Evolutionary conservation across 176 grass and related monocot genomes (phyloP).

Genomic region (Oryza glaberrima): DNA sequence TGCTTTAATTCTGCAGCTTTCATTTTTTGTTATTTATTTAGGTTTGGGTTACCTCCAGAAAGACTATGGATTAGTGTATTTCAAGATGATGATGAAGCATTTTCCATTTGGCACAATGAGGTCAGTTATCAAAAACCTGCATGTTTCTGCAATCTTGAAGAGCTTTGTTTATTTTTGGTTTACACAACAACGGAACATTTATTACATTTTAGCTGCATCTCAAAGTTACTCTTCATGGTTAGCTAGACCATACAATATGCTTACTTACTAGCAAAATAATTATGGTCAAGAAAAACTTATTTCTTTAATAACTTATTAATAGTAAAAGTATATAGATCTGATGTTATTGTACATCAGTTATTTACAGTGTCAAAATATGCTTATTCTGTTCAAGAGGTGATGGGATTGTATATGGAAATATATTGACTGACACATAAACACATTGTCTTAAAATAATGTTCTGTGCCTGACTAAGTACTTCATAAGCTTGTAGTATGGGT

Average conservation of each 20-base stretch:
- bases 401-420: slow-evolving; percentile 22
- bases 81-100: slow-evolving; percentile 91
- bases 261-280: background rate
- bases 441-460: background rate
- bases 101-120: slow-evolving; percentile 89
- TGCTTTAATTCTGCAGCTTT: background rate
- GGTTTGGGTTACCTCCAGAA: slow-evolving; percentile 78
- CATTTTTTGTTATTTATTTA: slow-evolving; percentile 45
- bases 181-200: background rate
- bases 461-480: background rate
- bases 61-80: slow-evolving; percentile 99
- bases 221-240: background rate
- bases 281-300: background rate
- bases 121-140: slow-evolving; percentile 35
- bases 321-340: background rate
- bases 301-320: background rate
- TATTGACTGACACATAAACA: background rate
- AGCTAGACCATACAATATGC: background rate
- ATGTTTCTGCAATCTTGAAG: slow-evolving; percentile 21
- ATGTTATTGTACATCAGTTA: background rate
- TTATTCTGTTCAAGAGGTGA: slow-evolving; percentile 14
- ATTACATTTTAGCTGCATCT: background rate
- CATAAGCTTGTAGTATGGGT: slow-evolving; percentile 9
- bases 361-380: slow-evolving; percentile 10
- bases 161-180: background rate